Percentiles rank a stretch among this genome's conserved stretches.
Evolutionary conservation across 176 grass and related monocot genomes (phyloP).

Genomic region (Carex parvula): DNA sequence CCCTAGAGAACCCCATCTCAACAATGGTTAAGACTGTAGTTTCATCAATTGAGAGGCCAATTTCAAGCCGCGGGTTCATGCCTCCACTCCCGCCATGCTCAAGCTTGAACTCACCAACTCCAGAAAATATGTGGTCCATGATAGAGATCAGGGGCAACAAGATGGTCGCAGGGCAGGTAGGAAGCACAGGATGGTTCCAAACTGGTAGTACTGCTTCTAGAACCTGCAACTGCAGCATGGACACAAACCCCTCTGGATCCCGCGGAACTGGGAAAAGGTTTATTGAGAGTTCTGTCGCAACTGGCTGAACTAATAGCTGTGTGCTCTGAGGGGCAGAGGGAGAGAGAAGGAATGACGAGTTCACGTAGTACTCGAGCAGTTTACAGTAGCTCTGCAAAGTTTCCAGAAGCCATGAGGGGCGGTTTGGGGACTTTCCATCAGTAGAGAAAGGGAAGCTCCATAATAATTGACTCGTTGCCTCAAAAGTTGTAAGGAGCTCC

Average conservation of each 20-base stretch:
- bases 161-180: slow-evolving; percentile 42
- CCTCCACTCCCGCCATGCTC: slow-evolving; percentile 23
- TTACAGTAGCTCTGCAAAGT: slow-evolving; percentile 71
- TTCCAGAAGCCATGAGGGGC: slow-evolving; percentile 56
- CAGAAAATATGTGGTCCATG: slow-evolving; percentile 63
- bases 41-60: slow-evolving; percentile 51
- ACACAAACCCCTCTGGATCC: slow-evolving; percentile 63
- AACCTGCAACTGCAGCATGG: slow-evolving; percentile 70
- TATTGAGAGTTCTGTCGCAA: slow-evolving; percentile 58
- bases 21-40: slow-evolving; percentile 61
- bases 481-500: slow-evolving; percentile 75
- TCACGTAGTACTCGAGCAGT: slow-evolving; percentile 64
- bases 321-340: slow-evolving; percentile 50
- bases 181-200: slow-evolving; percentile 70
- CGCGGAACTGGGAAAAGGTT: slow-evolving; percentile 71
- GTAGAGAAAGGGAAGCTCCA: slow-evolving; percentile 59
- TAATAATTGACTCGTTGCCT: slow-evolving; percentile 75
- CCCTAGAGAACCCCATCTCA: slow-evolving; percentile 80
- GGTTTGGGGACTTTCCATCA: slow-evolving; percentile 38
- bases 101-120: slow-evolving; percentile 51
- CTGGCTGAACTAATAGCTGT: slow-evolving; percentile 72
- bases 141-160: slow-evolving; percentile 48
- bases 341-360: slow-evolving; percentile 55
- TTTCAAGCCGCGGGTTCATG: slow-evolving; percentile 36
- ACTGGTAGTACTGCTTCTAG: slow-evolving; percentile 71